A percentile compares a stretch with the other conserved stretches of the same genome.
phyloP scores from a whole-genome alignment of 352 stramenopile species.

The Aphanomyces cochlioides region DNA sequence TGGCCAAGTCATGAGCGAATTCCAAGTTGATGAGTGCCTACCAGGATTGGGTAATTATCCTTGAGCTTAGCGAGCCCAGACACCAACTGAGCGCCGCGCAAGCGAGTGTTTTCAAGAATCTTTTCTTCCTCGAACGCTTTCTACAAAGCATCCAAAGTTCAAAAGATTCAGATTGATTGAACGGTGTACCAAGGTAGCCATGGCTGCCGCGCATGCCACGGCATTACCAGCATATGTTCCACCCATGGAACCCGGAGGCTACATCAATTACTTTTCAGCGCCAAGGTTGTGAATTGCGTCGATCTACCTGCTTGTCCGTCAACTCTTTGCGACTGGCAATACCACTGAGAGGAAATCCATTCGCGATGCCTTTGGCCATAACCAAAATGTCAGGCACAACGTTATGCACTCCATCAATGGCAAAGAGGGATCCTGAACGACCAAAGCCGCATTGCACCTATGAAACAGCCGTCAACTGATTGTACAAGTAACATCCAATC shows the following conservation, averaged over 20 bases:
- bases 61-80: constrained; percentile 73
- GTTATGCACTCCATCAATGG: constrained; percentile 79
- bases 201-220: constrained; percentile 86
- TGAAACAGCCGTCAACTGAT: not conserved
- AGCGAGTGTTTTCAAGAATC: constrained; percentile 78
- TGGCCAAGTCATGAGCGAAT: constrained; percentile 9
- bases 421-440: constrained; percentile 84
- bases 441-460: constrained; percentile 87
- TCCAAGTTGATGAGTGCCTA: constrained; percentile 17
- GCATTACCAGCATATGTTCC: constrained; percentile 92
- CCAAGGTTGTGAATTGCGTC: not conserved
- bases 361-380: constrained; percentile 92
- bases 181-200: constrained; percentile 53
- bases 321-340: constrained; percentile 87
- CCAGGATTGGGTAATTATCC: constrained; percentile 63
- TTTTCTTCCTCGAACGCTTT: constrained; percentile 88
- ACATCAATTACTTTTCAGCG: not conserved
- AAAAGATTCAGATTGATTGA: constrained; percentile 25
- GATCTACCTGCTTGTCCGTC: constrained; percentile 56
- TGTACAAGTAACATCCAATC: constrained; percentile 2
- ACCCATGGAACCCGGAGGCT: constrained; percentile 86
- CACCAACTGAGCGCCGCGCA: constrained; percentile 69
- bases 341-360: constrained; percentile 87
- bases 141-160: constrained; percentile 34
- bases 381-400: constrained; percentile 88